Evolutionary conservation across 1,139 yeast species (phyloP).

Genomic region (Lizanozyma gosingica): DNA sequence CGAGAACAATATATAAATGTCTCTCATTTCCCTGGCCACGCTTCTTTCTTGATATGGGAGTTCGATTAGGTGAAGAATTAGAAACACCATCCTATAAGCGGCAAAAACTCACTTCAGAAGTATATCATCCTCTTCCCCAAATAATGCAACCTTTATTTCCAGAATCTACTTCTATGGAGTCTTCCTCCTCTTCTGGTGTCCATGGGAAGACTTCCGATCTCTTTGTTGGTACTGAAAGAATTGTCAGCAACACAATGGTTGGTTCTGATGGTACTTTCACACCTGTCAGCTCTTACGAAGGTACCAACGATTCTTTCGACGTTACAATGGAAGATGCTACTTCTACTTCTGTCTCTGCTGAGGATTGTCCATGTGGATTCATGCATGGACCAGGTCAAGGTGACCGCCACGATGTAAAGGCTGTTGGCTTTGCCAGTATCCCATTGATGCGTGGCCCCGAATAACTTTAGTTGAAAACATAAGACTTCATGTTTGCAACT

Average conservation of each 20-base stretch:
- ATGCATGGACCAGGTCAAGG: conserved; percentile 30
- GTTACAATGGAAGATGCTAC: conserved; percentile 3
- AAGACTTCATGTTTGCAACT: no score
- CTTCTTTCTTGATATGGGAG: no score
- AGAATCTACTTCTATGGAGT: not conserved
- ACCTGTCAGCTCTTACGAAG: not conserved
- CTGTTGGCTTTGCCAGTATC: conserved; percentile 20
- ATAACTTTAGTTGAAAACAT: no score
- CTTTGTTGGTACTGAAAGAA: not conserved
- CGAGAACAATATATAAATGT: no score
- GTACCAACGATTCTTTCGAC: not conserved
- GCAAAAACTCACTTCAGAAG: not conserved
- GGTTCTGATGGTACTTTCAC: not conserved
- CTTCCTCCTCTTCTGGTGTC: not conserved
- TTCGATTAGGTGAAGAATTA: no score
- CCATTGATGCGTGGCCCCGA: conserved; percentile 29
- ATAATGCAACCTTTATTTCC: not conserved
- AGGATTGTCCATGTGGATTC: conserved; percentile 26
- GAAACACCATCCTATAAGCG: not conserved
- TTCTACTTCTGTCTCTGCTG: no score
- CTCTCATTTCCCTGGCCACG: no score
- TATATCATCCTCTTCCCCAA: no score
- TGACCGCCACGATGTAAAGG: conserved; percentile 18
- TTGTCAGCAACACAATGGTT: not conserved
- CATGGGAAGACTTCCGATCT: not conserved